Evolutionary conservation across 2,329 filamentous ascomycete species (phyloP).

Genomic region (Penicillium janthinellum): DNA sequence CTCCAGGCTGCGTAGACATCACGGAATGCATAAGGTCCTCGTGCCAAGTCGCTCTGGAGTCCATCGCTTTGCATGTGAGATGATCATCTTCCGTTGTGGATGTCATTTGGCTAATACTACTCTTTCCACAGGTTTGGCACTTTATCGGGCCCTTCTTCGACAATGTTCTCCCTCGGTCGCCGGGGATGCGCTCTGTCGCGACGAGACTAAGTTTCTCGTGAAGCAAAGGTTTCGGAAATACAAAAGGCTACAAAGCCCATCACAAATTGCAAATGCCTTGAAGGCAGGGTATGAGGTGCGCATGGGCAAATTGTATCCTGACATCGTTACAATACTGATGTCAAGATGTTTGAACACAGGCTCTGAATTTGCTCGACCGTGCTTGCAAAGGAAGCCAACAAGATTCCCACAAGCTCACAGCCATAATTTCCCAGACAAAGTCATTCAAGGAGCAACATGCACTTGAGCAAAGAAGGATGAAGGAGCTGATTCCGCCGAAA

Average conservation of each 20-base stretch:
- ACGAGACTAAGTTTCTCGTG: conserved; percentile 33
- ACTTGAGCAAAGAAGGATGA: conserved; percentile 23
- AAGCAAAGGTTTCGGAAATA: conserved; percentile 43
- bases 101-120: not conserved
- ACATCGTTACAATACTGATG: conserved; percentile 6
- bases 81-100: not conserved
- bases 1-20: not conserved
- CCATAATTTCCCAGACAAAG: conserved; percentile 31
- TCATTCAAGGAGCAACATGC: conserved; percentile 25
- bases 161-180: conserved; percentile 41
- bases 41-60: conserved; percentile 33
- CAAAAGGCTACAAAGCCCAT: conserved; percentile 42
- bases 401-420: conserved; percentile 27
- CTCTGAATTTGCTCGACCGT: conserved; percentile 42
- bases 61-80: conserved; percentile 50
- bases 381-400: conserved; percentile 32
- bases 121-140: conserved; percentile 40
- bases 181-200: conserved; percentile 22
- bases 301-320: not conserved
- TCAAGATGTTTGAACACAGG: conserved; percentile 25
- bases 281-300: conserved; percentile 47
- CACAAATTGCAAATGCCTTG: conserved; percentile 41
- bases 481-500: conserved; percentile 21
- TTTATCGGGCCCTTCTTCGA: conserved; percentile 50
- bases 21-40: conserved; percentile 39